Conservation (phyloP, 257 asterid species). For the Rehmannia glutinosa region DNA sequence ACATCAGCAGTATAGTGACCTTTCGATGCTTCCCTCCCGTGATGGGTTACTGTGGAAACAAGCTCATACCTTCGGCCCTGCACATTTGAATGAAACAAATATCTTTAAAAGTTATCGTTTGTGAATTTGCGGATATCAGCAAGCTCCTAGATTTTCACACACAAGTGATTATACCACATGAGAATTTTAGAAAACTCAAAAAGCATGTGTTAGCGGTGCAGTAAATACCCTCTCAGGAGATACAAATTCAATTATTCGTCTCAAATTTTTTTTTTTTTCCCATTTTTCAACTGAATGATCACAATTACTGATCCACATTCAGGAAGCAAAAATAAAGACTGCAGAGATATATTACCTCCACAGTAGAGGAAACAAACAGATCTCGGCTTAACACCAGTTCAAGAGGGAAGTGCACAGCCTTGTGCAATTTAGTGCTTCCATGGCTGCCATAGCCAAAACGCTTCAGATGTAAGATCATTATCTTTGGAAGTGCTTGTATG, state of each 20-base stretch:
- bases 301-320: slow-evolving; percentile 1
- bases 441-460: slow-evolving; percentile 70
- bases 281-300: neutral
- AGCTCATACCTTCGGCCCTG: slow-evolving; percentile 85
- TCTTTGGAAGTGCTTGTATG: slow-evolving; percentile 71
- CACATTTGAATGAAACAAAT: neutral
- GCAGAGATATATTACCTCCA: slow-evolving; percentile 49
- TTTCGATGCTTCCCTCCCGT: slow-evolving; percentile 86
- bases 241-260: neutral
- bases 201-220: no score
- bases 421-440: slow-evolving; percentile 88
- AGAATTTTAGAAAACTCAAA: neutral
- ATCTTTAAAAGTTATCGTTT: neutral
- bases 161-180: neutral
- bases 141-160: neutral
- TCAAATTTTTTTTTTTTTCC: neutral
- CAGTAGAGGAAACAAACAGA: slow-evolving; percentile 56
- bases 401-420: slow-evolving; percentile 72
- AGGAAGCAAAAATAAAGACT: slow-evolving; percentile 3
- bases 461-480: slow-evolving; percentile 84
- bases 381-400: slow-evolving; percentile 69
- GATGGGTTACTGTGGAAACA: slow-evolving; percentile 84
- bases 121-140: neutral
- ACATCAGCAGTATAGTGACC: slow-evolving; percentile 93
- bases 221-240: neutral